Evolutionary conservation across 805 yeast genomes (phyloP).

Genomic region (Wickerhamiella bombiphila): DNA sequence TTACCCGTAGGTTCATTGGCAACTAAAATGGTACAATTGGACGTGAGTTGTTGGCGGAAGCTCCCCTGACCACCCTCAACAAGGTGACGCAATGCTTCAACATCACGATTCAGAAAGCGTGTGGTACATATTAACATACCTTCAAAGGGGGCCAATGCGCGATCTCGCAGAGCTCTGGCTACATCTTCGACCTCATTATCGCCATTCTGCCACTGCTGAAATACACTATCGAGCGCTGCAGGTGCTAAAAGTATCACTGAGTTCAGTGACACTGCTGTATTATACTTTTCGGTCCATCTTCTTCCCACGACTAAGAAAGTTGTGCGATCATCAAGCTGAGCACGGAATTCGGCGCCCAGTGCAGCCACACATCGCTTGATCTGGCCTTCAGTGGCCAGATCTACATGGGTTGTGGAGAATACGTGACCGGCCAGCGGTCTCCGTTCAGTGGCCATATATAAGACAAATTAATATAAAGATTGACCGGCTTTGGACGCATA

Average conservation of each 20-base stretch:
- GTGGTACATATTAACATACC: constrained; percentile 27
- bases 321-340: constrained; percentile 4
- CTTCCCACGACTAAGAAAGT: constrained; percentile 37
- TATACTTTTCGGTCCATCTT: constrained; percentile 39
- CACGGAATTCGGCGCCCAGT: constrained; percentile 15
- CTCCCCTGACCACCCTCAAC: constrained; percentile 25
- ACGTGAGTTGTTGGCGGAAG: constrained; percentile 19
- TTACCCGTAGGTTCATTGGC: constrained; percentile 21
- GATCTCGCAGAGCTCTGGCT: constrained; percentile 15
- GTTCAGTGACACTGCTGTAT: constrained; percentile 37
- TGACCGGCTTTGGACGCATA: no score
- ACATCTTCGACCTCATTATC: constrained; percentile 24
- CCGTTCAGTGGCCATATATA: background rate
- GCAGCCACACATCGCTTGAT: constrained; percentile 9
- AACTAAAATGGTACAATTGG: constrained; percentile 21
- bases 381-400: constrained; percentile 11
- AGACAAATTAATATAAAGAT: background rate
- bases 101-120: constrained; percentile 22
- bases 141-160: constrained; percentile 19
- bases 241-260: constrained; percentile 41
- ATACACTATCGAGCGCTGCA: constrained; percentile 30
- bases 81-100: constrained; percentile 14
- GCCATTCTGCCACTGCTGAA: constrained; percentile 41
- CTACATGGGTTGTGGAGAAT: constrained; percentile 11
- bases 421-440: constrained; percentile 7